Percentiles rank a stretch among this genome's conserved stretches.
phyloP scores from a whole-genome alignment of 1,139 yeast genomes.

The Hansenula sp. region DNA sequence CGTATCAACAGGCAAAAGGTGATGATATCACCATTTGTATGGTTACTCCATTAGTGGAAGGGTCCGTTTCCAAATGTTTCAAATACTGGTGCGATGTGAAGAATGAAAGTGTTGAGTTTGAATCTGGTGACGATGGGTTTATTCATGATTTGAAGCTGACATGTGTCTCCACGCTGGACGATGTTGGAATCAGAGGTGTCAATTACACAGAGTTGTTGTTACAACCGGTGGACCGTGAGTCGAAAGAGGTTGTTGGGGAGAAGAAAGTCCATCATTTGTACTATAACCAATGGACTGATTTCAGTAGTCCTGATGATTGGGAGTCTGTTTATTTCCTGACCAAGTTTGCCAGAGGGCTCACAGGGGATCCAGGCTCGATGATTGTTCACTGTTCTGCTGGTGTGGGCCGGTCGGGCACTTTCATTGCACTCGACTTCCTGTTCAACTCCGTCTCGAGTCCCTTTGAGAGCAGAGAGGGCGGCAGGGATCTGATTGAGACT shows the following conservation, averaged over 20 bases:
- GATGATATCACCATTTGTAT: slow-evolving; percentile 62
- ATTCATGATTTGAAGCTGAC: slow-evolving; percentile 15
- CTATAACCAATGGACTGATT: slow-evolving; percentile 43
- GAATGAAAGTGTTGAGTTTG: slow-evolving; percentile 5
- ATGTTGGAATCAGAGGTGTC: slow-evolving; percentile 10
- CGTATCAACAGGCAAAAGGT: slow-evolving; percentile 42
- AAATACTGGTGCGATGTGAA: slow-evolving; percentile 64
- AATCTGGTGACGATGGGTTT: slow-evolving; percentile 8
- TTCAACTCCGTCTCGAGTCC: slow-evolving; percentile 26
- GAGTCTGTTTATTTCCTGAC: slow-evolving; percentile 26
- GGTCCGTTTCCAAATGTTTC: slow-evolving; percentile 58
- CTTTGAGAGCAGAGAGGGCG: slow-evolving; percentile 1
- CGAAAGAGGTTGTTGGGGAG: slow-evolving; percentile 14
- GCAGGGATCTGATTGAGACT: slow-evolving; percentile 23
- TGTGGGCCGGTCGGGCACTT: slow-evolving; percentile 76
- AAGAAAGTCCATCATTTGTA: slow-evolving; percentile 37
- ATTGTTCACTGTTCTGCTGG: slow-evolving; percentile 77
- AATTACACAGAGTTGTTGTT: slow-evolving; percentile 16
- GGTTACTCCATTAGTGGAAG: slow-evolving; percentile 80
- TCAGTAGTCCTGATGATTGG: slow-evolving; percentile 36
- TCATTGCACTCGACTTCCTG: slow-evolving; percentile 59
- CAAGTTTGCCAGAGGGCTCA: slow-evolving; percentile 25
- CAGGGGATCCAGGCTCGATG: slow-evolving; percentile 31
- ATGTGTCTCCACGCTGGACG: slow-evolving; percentile 14
- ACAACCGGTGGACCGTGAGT: slow-evolving; percentile 5